Evolutionary conservation across 257 asterid species (phyloP).

Genomic region (Przewalskia tangutica): DNA sequence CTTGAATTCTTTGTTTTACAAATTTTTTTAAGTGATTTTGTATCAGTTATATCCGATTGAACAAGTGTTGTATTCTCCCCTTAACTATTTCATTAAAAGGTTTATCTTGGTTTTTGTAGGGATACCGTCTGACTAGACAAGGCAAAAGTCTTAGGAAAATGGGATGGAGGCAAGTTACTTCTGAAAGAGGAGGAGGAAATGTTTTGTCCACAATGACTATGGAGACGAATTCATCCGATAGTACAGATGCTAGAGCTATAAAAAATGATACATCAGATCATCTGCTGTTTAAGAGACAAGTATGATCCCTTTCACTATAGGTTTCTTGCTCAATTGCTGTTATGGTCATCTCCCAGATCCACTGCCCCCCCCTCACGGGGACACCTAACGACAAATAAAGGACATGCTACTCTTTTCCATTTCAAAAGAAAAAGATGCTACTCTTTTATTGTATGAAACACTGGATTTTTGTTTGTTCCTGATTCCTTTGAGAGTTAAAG

Average conservation of each 20-base stretch:
- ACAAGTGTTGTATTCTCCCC: not conserved
- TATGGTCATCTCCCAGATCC: not conserved
- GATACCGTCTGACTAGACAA: slow-evolving; percentile 58
- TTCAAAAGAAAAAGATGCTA: not conserved
- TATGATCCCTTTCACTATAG: slow-evolving; percentile 15
- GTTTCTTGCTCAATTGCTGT: slow-evolving; percentile 4
- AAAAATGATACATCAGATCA: slow-evolving; percentile 20
- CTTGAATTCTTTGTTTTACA: not conserved
- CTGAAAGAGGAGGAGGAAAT: slow-evolving; percentile 44
- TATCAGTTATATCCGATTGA: not conserved
- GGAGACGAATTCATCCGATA: slow-evolving; percentile 34
- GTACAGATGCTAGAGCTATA: slow-evolving; percentile 21
- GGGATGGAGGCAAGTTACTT: slow-evolving; percentile 61
- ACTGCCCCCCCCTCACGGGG: not conserved
- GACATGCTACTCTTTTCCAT: no score
- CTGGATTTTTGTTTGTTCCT: not conserved
- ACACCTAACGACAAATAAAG: not conserved
- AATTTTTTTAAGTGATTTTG: not conserved
- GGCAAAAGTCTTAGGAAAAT: slow-evolving; percentile 45
- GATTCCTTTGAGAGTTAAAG: not conserved
- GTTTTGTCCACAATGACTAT: slow-evolving; percentile 67
- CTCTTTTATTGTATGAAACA: not conserved
- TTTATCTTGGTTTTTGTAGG: slow-evolving; percentile 22
- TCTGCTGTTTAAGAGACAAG: slow-evolving; percentile 67
- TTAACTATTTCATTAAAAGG: not conserved